Base-by-base conservation (phyloP, 352 stramenopile species). In the Blastocystis sp. region DNA sequence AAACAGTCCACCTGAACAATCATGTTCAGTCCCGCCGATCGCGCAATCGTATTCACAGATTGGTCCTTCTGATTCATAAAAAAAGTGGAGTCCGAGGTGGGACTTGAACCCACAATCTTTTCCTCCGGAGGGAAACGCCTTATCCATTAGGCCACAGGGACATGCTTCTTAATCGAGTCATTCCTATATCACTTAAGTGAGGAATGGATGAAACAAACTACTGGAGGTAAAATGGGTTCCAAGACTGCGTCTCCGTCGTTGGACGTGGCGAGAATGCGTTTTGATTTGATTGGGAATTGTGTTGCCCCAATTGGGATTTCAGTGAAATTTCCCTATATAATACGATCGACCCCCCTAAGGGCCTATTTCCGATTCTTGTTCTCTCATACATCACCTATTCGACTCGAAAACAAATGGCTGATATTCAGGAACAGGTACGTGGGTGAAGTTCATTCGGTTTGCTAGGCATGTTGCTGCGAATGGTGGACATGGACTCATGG, bases 91-190 rank as follows among this genome's bases (percentile, higher is more conserved):
- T 86, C 78, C 64, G 40, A 63, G 54, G 42, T 67, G 86, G 71
- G 86, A 87, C 51, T 88, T 86, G 86, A 88, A 88, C 86, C 71
- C 86, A 67, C 42, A 88, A 88, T 88, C 86, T 88, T 69, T 65
- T 87, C 75, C 77, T 88, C 77, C 78, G 86, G 79, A 88, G 86
- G 77, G 75, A 87, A 79, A 86, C 72, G 86, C 86, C 79, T 88
- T 88, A 87, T 88, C 86, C 86, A 88, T 88, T 88, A 86, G 79
- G 86, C 86, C 78, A 88, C 53, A 78, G n/a, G 85, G 85, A 78
- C 67, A 40, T 36, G 24, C 14, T 0, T 72, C 46, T 54, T 54
- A 54, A 54, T 54, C 21, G 21, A 54, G 46, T 54, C 9, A 54
- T 21, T 54, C 46, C 11, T 54, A 21, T 21, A 21, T 11, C 46